phyloP scores from a whole-genome alignment of 2,329 filamentous ascomycete genomes.

The Geoglossum cookeanum region DNA sequence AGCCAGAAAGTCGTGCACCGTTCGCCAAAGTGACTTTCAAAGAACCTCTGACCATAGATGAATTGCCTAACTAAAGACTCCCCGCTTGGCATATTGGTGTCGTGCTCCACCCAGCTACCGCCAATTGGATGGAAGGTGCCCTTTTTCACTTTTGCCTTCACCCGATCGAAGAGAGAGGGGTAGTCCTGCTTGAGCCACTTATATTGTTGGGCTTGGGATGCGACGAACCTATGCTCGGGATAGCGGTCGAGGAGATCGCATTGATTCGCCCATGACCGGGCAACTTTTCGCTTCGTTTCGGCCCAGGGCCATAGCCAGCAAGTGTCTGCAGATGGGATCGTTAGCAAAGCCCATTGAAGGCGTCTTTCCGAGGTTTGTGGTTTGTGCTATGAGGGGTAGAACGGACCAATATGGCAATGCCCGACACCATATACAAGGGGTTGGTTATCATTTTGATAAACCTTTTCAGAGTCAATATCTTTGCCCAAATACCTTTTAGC shows the following conservation, averaged over 20 bases:
- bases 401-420: constrained; percentile 62
- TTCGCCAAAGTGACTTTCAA: constrained; percentile 78
- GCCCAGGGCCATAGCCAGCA: constrained; percentile 99
- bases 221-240: constrained; percentile 79
- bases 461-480: constrained; percentile 60
- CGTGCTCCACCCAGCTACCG: constrained; percentile 96
- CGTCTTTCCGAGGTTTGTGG: too few relatives aligned
- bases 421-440: constrained; percentile 76
- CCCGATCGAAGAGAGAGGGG: constrained; percentile 71
- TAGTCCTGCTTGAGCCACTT: constrained; percentile 92
- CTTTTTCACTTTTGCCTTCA: constrained; percentile 77
- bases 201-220: constrained; percentile 90
- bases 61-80: constrained; percentile 91
- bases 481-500: constrained; percentile 67
- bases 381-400: neutral
- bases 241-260: constrained; percentile 91
- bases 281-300: constrained; percentile 93
- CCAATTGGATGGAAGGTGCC: constrained; percentile 89
- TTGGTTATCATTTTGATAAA: constrained; percentile 59
- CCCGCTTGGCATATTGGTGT: constrained; percentile 91
- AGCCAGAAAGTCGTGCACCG: constrained; percentile 90
- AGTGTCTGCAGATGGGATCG: constrained; percentile 35
- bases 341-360: neutral
- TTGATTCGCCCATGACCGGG: constrained; percentile 89
- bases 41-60: constrained; percentile 85